These are phyloP conservation scores for Chlorella sp. DNA, from an alignment of 139 green algal species.

Conservation along the genomic window DNA sequence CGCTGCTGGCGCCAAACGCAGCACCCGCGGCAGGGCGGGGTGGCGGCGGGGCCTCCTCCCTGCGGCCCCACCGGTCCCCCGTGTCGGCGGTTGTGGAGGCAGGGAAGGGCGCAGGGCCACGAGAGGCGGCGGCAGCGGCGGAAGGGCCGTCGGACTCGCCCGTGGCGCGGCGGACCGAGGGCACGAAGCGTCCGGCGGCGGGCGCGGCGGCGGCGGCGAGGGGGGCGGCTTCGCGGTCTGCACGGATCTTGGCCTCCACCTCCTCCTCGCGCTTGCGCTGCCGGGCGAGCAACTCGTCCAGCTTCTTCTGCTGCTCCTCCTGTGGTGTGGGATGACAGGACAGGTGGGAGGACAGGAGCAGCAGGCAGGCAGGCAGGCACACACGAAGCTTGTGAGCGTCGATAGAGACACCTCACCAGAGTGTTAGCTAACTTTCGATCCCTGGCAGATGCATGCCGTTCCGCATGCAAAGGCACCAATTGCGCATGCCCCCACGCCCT, in stretches of 20 bases:
- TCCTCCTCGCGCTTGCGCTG: conserved; percentile 46
- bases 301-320: conserved; percentile 51
- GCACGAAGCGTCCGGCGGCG: conserved; percentile 1
- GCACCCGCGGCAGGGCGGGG: neutral
- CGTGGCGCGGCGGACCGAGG: neutral
- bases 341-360: too few species aligned
- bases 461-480: neutral
- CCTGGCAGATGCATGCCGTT: neutral
- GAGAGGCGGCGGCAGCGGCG: neutral
- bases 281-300: conserved; percentile 41
- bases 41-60: neutral
- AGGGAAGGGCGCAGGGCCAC: neutral
- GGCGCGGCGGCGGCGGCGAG: neutral
- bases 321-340: too few species aligned
- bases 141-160: neutral
- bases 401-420: too few species aligned
- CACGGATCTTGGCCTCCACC: conserved; percentile 44
- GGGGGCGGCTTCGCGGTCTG: conserved; percentile 9
- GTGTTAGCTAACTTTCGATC: too few species aligned
- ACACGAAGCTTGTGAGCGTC: too few species aligned
- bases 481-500: too few species aligned
- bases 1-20: neutral
- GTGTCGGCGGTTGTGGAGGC: too few species aligned
- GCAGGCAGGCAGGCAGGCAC: neutral
- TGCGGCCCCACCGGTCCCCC: neutral